Evolutionary conservation across 441 rosid species (phyloP).

Genomic region (Pelargonium myrrhifolium): DNA sequence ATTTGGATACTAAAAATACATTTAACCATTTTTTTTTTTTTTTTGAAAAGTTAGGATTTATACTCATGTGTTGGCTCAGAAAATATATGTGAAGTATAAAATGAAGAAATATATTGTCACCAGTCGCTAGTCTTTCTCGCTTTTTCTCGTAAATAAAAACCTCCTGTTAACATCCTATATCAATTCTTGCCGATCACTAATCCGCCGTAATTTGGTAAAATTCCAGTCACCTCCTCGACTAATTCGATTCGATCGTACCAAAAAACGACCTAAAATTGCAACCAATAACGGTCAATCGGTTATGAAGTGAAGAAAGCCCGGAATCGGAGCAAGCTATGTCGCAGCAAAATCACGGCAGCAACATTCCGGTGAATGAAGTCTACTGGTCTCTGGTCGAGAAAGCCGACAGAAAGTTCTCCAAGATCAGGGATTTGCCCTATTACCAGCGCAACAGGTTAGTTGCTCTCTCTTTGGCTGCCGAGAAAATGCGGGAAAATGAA

Average conservation of each 20-base stretch:
- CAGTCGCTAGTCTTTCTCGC: background rate
- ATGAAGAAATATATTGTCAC: no score
- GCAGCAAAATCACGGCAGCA: conserved; percentile 33
- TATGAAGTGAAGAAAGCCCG: conserved; percentile 8
- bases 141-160: no score
- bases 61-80: no score
- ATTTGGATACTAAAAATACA: no score
- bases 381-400: conserved; percentile 92
- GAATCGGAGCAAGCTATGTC: conserved; percentile 27
- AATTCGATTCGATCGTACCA: background rate
- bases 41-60: no score
- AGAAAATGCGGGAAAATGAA: background rate
- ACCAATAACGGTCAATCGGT: background rate
- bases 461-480: conserved; percentile 3
- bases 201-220: background rate
- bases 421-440: conserved; percentile 93
- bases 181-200: background rate
- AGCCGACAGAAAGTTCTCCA: conserved; percentile 92
- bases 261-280: background rate
- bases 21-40: no score
- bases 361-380: conserved; percentile 71
- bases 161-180: background rate
- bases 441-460: conserved; percentile 82
- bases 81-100: no score
- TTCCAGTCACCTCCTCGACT: background rate